Conservation (phyloP, 805 yeast genomes). For the Metschnikowia vanudenii region DNA sequence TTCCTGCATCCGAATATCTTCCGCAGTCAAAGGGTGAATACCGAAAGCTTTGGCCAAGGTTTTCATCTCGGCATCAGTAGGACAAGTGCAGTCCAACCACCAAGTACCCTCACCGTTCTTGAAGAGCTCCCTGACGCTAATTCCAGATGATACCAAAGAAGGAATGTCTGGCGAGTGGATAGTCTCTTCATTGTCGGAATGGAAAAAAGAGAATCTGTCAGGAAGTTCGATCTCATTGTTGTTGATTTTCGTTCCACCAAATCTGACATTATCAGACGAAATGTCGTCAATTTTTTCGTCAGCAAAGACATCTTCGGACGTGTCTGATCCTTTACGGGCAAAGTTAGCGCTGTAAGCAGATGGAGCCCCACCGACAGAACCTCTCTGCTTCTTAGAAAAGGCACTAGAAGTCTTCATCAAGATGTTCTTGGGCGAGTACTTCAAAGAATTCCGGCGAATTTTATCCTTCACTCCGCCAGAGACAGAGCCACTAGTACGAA, state of each 20-base stretch:
- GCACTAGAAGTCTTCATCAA: conserved; percentile 18
- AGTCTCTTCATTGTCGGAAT: conserved; percentile 80
- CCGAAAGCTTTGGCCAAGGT: conserved; percentile 91
- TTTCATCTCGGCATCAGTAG: conserved; percentile 94
- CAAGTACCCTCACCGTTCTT: conserved; percentile 74
- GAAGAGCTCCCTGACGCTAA: conserved; percentile 67
- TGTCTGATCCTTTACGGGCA: conserved; percentile 19
- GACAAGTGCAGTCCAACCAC: conserved; percentile 96
- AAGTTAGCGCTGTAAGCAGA: conserved; percentile 1
- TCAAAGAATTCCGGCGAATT: conserved; percentile 55
- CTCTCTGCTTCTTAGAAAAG: background rate
- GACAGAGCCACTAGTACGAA: background rate
- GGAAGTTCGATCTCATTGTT: conserved; percentile 45
- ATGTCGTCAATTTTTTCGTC: conserved; percentile 23
- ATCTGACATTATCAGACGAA: conserved; percentile 36
- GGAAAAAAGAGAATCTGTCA: conserved; percentile 81
- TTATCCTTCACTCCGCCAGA: conserved; percentile 22
- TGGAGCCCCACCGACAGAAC: background rate
- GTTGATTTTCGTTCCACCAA: conserved; percentile 38
- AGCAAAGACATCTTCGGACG: conserved; percentile 25
- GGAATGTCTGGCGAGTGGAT: conserved; percentile 87
- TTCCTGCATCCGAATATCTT: conserved; percentile 95
- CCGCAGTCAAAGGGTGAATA: conserved; percentile 96
- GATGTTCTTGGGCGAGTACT: conserved; percentile 55
- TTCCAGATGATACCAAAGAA: conserved; percentile 64